Base-by-base conservation (phyloP, 2,329 filamentous ascomycete genomes). In the Pseudocercospora eumusae region DNA sequence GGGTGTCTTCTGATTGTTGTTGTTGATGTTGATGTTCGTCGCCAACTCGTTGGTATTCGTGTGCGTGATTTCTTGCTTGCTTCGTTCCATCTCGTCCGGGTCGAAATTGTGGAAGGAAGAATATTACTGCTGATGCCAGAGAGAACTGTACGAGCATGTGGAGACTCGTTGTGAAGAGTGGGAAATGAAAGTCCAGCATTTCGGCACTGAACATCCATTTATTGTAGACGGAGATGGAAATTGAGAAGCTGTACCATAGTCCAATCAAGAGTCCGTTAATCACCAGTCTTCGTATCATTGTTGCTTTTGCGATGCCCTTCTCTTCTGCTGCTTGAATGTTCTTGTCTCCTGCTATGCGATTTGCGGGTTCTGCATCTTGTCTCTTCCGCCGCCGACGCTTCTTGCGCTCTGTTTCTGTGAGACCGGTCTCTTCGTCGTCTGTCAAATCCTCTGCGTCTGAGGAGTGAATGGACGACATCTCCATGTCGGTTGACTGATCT, bases 131-230 rank as follows among this genome's bases (percentile, higher is more conserved):
- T 18, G 84, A 87, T 8, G 95, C 84, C 45, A 98, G 85, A 15
- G 82, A 77, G 77, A 98, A 98, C 75, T 99, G 95, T 55, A 99
- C 92, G 21, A 93, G 80, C 93, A 98, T 98, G 79, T 99, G 95
- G 75, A 95, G 82, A 66, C 91, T 91, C 3, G 95, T 99, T 10
- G 93, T 96, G 77, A 98, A 98, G 55, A 99, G 84, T 42, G 95
- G 95, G 72, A 95, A 98, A 56, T 91, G 88, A 75, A 99, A 99
- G 77, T 97, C 89, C 69, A 96, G 85, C 68, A 89, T 86, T 68
- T 89, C 84, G 64, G 88, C 84, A 72, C 91, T 90, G 79, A 99
- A 98, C 93, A 99, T 98, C 95, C 95, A 98, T 80, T 97, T 98
- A 84, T 99, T 99, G 82, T 98, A 99, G 89, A 97, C 84, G 64